phyloP scores from a whole-genome alignment of 2,329 filamentous ascomycete genomes.

The Tothia fuscella region DNA sequence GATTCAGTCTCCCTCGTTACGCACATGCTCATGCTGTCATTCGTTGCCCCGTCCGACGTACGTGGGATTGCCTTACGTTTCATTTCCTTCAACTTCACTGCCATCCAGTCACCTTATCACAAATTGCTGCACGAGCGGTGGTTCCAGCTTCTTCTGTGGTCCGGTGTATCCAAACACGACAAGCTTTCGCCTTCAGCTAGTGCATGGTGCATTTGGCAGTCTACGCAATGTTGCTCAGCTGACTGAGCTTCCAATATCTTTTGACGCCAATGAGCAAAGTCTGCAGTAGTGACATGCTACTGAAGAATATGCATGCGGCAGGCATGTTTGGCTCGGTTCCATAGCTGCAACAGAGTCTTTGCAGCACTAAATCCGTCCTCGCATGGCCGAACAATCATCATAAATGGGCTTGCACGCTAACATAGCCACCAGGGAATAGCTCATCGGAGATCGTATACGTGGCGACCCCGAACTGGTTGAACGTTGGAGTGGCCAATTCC shows the following conservation, averaged over 20 bases:
- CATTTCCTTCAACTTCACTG: not conserved
- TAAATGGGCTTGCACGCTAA: slow-evolving; percentile 31
- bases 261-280: not conserved
- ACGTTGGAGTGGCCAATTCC: slow-evolving; percentile 12
- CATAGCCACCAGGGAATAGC: slow-evolving; percentile 33
- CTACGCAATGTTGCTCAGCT: no score
- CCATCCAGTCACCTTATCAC: slow-evolving; percentile 9
- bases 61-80: slow-evolving; percentile 8
- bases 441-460: slow-evolving; percentile 42
- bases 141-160: no score
- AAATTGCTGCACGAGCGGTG: slow-evolving; percentile 4
- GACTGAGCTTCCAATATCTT: not conserved
- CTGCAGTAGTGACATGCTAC: no score
- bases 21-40: not conserved
- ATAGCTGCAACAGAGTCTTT: slow-evolving; percentile 31
- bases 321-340: slow-evolving; percentile 25
- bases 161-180: no score
- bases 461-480: slow-evolving; percentile 35
- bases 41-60: not conserved
- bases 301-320: slow-evolving; percentile 29
- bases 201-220: no score
- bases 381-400: slow-evolving; percentile 33
- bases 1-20: not conserved
- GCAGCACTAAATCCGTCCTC: slow-evolving; percentile 31
- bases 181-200: no score